Evolutionary conservation across 805 yeast genomes (phyloP), one percentile per base, ranked within the genome.

Genomic region (Kuraishia borneana): DNA sequence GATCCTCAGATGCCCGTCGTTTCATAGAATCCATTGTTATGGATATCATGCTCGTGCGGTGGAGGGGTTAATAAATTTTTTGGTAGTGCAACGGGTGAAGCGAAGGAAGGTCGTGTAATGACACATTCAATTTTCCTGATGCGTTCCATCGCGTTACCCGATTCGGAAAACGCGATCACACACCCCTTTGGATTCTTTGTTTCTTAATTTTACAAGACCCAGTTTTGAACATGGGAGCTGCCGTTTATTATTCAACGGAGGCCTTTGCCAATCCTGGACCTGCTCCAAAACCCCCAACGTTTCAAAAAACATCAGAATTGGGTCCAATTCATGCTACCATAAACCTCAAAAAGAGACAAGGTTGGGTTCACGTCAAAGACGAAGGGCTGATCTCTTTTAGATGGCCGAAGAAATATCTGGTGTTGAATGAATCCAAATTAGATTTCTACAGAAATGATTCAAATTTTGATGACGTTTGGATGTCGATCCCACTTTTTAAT

Each of bases 301-400:
- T 10, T 12, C 7, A 6, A 10, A 25, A 12, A 6, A 8, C 23
- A 7, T 25, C 28, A 12, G 28, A 25, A 12, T 6, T 25, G 28
- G 28, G 28, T 12, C 28, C 28, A 23, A 54, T 56, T 22, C 61
- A 58, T 31, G 43, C 56, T 26, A 47, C 53, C 3, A 46, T 53
- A 23, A 18, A 36, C 40, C 20, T 51, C 41, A 56, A 58, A 38
- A 54, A 63, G 33, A 42, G 71, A 38, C 67, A 73, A 38, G 96
- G 96, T 0, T 88, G 95, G 94, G 88, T 85, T 17, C 82, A 83
- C 36, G 76, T 85, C 39, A 88, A 84, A 54, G 97, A 89, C 46
- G 96, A 89, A 46, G 96, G 96, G 10, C 61, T 89, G 41, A 72
- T 84, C 42, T 73, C 87, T 5, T 87, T 88, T 53, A 65, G 94